Evolutionary conservation across 2,329 filamentous ascomycete genomes (phyloP), one percentile per base, ranked within the genome.

Genomic region (Claviceps pazoutovae): DNA sequence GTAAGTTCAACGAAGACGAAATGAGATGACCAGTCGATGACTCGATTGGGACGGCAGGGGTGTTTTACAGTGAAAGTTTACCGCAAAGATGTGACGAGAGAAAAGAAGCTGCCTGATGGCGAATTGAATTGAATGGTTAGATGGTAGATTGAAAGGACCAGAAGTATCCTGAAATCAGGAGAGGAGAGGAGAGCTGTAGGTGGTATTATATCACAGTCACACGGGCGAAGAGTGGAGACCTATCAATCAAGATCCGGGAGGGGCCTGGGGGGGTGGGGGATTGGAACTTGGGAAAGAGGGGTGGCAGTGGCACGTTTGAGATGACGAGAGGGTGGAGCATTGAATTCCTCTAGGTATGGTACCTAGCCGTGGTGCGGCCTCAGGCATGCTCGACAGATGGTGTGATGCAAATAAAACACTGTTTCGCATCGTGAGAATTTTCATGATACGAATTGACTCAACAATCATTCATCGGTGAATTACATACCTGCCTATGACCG

Each of bases 171-270:
- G 49, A 30, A 30, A 30, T 9, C 26, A 46, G 13, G 34, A 43
- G 52, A 49, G 34, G 41, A 55, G 50, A 53, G 23, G 23, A 51
- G 50, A 51, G 55, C 51, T 50, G 54, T 53, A 53, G 26, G 26
- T 30, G 26, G 42, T 57, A 51, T 55, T 58, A 56, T 58, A 59
- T 55, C 55, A 56, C 45, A 50, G 57, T 59, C 57, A 58, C 57
- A 56, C 56, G 54, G 58, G 53, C 54, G 51, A 54, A 49, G 58
- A 53, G 55, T 54, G 55, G 54, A 48, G 26, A 30, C 26, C 26
- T 55, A 57, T 58, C 51, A 56, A 41, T n/a, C 23, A 46, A 44
- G 43, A 38, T 14, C 11, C 30, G 21, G 39, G 36, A 17, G 23
- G 5, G 43, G 43, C 23, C 23, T 2, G 23, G 43, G 17, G 17